A percentile compares a stretch with the other conserved stretches of the same genome.
Evolutionary conservation across 2,329 filamentous ascomycete species (phyloP).

Genomic region (Pseudocercospora fuligena): DNA sequence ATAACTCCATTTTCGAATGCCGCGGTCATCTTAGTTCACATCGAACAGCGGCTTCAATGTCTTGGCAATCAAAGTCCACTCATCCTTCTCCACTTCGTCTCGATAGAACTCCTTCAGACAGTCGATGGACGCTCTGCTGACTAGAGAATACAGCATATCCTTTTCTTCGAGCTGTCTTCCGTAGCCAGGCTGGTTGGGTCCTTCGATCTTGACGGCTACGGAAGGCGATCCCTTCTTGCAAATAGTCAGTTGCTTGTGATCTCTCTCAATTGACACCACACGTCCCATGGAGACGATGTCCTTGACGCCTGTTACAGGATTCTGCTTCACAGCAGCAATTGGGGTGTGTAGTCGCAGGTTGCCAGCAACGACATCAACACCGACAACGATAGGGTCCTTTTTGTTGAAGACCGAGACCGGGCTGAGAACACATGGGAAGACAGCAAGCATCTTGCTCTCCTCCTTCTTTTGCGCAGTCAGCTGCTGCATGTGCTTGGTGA

Average conservation of each 20-base stretch:
- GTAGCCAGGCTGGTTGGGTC: slow-evolving; percentile 87
- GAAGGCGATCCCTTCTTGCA: slow-evolving; percentile 98
- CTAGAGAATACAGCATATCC: slow-evolving; percentile 83
- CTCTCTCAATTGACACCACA: slow-evolving; percentile 96
- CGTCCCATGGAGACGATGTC: slow-evolving; percentile 84
- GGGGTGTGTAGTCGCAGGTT: slow-evolving; percentile 85
- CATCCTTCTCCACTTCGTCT: slow-evolving; percentile 83
- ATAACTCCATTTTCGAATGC: background rate
- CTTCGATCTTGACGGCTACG: slow-evolving; percentile 97
- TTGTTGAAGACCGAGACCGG: slow-evolving; percentile 98
- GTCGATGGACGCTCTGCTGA: slow-evolving; percentile 88
- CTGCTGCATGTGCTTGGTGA: slow-evolving; percentile 91
- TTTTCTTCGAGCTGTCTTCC: slow-evolving; percentile 93
- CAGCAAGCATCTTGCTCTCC: slow-evolving; percentile 90
- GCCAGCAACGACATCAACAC: slow-evolving; percentile 94
- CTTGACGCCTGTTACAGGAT: slow-evolving; percentile 77
- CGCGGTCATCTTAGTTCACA: slow-evolving; percentile 43
- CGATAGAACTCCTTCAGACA: slow-evolving; percentile 96
- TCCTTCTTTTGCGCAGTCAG: slow-evolving; percentile 92
- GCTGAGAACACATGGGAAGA: slow-evolving; percentile 92
- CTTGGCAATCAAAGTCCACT: slow-evolving; percentile 94
- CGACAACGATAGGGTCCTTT: slow-evolving; percentile 90
- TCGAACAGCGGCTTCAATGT: slow-evolving; percentile 88
- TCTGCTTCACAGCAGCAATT: slow-evolving; percentile 82
- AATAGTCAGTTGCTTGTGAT: slow-evolving; percentile 90